Conservation (phyloP, 352 stramenopile genomes). For the Pythium phragmiticola region DNA sequence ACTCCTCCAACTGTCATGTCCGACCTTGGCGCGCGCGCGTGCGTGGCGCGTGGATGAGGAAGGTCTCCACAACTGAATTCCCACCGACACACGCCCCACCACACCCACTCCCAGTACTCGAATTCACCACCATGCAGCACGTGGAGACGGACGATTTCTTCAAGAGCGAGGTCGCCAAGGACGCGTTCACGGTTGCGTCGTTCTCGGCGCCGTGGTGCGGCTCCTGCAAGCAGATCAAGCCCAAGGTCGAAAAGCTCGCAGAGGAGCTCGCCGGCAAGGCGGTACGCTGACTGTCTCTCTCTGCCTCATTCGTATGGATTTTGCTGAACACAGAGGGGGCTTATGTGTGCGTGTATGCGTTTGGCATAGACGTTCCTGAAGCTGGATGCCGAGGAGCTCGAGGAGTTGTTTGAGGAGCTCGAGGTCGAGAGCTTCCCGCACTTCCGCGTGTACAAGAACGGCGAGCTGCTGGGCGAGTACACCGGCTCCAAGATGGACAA, state of each 20-base stretch:
- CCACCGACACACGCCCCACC: background rate
- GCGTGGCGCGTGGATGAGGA: constrained; percentile 1
- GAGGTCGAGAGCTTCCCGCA: constrained; percentile 75
- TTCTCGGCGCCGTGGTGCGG: constrained; percentile 58
- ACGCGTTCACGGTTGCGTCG: constrained; percentile 26
- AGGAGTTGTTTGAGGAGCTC: constrained; percentile 66
- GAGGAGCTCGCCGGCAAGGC: constrained; percentile 47
- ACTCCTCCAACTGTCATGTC: constrained; percentile 10
- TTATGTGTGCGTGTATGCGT: too few relatives aligned
- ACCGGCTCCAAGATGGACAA: constrained; percentile 76
- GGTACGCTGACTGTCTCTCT: constrained; percentile 17
- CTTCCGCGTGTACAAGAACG: constrained; percentile 71
- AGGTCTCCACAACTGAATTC: constrained; percentile 11
- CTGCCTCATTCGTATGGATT: too few relatives aligned
- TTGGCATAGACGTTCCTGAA: constrained; percentile 46
- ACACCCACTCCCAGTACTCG: background rate
- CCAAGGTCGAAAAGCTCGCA: constrained; percentile 48
- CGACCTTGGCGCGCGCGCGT: constrained; percentile 13
- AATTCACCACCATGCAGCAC: constrained; percentile 9
- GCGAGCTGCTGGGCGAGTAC: constrained; percentile 57
- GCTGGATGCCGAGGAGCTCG: constrained; percentile 58
- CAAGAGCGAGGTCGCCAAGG: constrained; percentile 26
- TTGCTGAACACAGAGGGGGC: too few relatives aligned
- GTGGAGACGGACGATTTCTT: constrained; percentile 25
- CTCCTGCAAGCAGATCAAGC: constrained; percentile 61